These are phyloP conservation scores for Jatropha curcas DNA, from an alignment of 345 rosid species.

Conservation along the genomic window DNA sequence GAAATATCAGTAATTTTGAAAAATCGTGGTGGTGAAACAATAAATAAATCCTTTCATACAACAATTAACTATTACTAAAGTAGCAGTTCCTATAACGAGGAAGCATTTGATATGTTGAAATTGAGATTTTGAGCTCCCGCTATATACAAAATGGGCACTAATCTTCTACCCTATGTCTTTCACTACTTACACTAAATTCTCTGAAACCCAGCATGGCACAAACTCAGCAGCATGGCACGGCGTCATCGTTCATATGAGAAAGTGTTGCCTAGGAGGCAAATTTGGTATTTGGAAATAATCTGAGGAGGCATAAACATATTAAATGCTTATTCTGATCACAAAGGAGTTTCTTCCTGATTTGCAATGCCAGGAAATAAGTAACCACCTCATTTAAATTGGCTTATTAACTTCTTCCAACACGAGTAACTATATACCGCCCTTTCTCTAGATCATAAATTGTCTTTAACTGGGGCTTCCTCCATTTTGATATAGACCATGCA, in stretches of 20 bases:
- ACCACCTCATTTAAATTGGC: constrained; percentile 3
- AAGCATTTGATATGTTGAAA: constrained; percentile 12
- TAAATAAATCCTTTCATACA: not conserved
- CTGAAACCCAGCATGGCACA: constrained; percentile 1
- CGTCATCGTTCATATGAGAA: not conserved
- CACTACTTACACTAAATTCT: constrained; percentile 22
- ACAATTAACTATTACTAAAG: not conserved
- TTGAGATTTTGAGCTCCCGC: constrained; percentile 4
- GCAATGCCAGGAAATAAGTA: not conserved
- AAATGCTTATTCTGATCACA: not conserved
- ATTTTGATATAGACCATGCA: constrained; percentile 64
- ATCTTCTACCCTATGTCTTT: constrained; percentile 20
- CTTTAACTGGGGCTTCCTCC: constrained; percentile 82
- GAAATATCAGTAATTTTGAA: not conserved
- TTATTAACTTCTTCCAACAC: constrained; percentile 50
- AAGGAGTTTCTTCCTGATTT: not conserved
- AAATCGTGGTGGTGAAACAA: not conserved
- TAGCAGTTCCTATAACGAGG: not conserved
- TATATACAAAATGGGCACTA: constrained; percentile 30
- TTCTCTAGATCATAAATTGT: constrained; percentile 85
- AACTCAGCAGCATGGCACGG: constrained; percentile 2
- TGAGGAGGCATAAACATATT: constrained; percentile 2
- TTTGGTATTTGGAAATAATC: not conserved
- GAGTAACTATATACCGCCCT: constrained; percentile 79
- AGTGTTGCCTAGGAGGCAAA: not conserved